Base-by-base conservation (phyloP, 164 flowering plant genomes). In the Magnolia sinica region DNA sequence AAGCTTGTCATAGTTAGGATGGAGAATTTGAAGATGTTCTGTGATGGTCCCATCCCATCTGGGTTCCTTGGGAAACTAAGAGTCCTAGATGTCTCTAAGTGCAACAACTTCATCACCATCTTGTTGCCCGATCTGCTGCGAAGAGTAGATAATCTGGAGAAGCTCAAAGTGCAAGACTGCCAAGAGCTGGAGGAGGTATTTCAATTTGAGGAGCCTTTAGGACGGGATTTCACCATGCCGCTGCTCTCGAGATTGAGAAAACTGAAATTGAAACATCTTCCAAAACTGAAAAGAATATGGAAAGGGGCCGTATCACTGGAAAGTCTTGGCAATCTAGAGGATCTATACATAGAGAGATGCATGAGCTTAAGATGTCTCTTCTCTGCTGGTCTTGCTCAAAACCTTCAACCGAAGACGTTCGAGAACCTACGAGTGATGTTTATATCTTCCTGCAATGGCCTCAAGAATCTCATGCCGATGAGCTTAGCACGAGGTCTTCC, bases 401-500 rank as follows among this genome's bases (percentile, higher is more conserved):
- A 20, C 8, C 31, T 72, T 22, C n/a, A n/a, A n/a, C n/a, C n/a
- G n/a, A n/a, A n/a, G n/a, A 27, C 45, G 45, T 72, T 72, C 64
- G n/a, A 52, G 14, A 72, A 72, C 74, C 64, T 72, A n/a, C 63
- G 22, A 51, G 19, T 9, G 37, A 7, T 72, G 50, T 11, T 50
- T 6, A 72, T 72, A 20, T 10, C 9, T 14, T 13, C 22, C 31
- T 50, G 55, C 63, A 11, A 52, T 6, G 45, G 64, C n/a, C 51
- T 72, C 2, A 72, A 55, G 55, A 20, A 14, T 23, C 37, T 51
- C 13, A 9, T 72, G 5, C n/a, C 45, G 19, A 23, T 16, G 58
- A 70, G 58, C 45, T n/a, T 70, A n/a, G 73, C 73, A 22, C 73
- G 20, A n/a, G 73, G 55, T 49, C 74, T 72, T 31, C 63, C 16